phyloP scores from a whole-genome alignment of 768 basidiomycete genomes.

The Cystobasidium onofrii region DNA sequence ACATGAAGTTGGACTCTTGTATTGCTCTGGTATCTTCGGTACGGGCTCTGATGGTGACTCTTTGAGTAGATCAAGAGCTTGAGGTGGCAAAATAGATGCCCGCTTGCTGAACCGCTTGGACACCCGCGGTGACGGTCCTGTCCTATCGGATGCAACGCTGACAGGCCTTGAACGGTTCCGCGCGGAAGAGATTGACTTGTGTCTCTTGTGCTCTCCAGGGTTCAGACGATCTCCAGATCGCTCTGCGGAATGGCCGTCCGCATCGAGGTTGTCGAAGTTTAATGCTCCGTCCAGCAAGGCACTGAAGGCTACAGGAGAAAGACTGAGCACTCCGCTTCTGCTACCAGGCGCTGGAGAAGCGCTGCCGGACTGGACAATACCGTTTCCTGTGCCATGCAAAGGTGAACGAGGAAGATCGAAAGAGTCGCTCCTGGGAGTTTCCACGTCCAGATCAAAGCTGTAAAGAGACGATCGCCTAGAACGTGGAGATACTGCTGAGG shows the following conservation, averaged over 20 bases:
- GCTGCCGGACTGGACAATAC: background rate
- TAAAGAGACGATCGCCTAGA: constrained; percentile 23
- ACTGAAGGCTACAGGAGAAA: constrained; percentile 26
- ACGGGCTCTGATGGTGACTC: constrained; percentile 37
- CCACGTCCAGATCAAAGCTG: constrained; percentile 32
- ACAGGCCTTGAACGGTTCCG: constrained; percentile 14
- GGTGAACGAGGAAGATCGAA: constrained; percentile 27
- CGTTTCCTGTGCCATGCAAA: no score
- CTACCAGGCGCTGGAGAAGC: background rate
- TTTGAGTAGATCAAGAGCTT: constrained; percentile 42
- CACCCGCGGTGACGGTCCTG: constrained; percentile 39
- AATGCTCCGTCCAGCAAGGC: constrained; percentile 9
- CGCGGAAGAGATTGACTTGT: constrained; percentile 21
- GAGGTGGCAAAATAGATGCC: constrained; percentile 43
- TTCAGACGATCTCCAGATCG: background rate
- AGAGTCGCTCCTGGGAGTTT: constrained; percentile 28
- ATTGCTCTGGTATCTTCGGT: constrained; percentile 40
- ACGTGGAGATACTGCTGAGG: background rate
- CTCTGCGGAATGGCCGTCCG: background rate
- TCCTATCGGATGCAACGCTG: constrained; percentile 10
- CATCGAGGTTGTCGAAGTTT: background rate
- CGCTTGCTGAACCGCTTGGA: constrained; percentile 43
- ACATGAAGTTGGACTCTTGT: constrained; percentile 15
- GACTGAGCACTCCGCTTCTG: background rate
- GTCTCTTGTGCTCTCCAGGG: background rate